Conservation (phyloP, 2,329 filamentous ascomycete species). For the Byssochlamys sp. region DNA sequence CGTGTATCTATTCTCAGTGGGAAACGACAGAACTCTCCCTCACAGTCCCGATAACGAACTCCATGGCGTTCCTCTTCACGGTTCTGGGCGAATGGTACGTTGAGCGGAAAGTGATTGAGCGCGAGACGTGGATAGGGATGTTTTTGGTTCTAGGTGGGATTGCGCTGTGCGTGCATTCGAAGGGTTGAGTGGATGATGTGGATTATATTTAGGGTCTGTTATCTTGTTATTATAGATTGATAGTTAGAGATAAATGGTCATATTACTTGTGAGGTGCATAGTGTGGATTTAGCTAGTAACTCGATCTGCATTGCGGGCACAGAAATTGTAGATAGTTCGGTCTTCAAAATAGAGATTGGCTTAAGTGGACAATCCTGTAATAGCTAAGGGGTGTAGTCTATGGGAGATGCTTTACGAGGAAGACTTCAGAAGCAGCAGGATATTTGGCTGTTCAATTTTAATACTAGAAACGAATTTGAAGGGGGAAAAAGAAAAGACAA, state of each 20-base stretch:
- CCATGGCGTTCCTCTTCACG: conserved; percentile 88
- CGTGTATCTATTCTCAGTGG: background rate
- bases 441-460: background rate
- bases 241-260: background rate
- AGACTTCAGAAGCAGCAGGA: background rate
- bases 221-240: too few species aligned
- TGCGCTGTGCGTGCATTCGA: conserved; percentile 64
- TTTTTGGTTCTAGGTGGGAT: conserved; percentile 68
- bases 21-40: conserved; percentile 66
- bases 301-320: too few species aligned
- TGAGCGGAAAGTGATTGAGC: conserved; percentile 78
- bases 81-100: conserved; percentile 92
- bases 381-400: background rate
- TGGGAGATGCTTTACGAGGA: background rate
- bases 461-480: background rate
- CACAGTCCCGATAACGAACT: conserved; percentile 91
- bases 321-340: background rate
- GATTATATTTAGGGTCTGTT: too few species aligned
- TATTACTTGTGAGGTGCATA: background rate
- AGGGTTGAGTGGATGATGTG: conserved; percentile 12
- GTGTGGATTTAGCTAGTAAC: background rate
- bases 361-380: background rate
- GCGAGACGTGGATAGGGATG: conserved; percentile 79
- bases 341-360: background rate
- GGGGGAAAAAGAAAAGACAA: background rate